Evolutionary conservation across 345 rosid species (phyloP).

Genomic region (Anastatica hierochuntica): DNA sequence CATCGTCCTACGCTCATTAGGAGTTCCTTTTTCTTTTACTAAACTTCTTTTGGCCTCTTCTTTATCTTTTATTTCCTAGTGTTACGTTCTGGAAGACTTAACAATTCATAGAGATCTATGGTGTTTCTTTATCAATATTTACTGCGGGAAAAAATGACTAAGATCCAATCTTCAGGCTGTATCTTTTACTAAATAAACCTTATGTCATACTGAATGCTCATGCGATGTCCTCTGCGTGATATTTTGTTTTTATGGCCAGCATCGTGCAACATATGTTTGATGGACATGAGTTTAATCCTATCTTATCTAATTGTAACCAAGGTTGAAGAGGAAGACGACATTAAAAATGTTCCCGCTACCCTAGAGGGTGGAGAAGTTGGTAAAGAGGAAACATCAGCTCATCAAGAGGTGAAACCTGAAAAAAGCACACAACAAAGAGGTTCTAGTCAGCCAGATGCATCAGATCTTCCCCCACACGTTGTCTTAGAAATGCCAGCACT

Average conservation of each 20-base stretch:
- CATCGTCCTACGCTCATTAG: background rate
- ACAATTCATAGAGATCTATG: background rate
- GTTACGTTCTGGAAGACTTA: constrained; percentile 2
- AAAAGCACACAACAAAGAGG: constrained; percentile 31
- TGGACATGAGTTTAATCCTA: constrained; percentile 4
- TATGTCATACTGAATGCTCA: constrained; percentile 7
- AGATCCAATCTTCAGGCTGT: background rate
- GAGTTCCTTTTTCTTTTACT: background rate
- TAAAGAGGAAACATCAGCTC: constrained; percentile 38
- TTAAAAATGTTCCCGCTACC: constrained; percentile 47
- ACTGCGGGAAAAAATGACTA: background rate
- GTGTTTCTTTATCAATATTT: background rate
- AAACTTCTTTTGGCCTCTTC: constrained; percentile 9
- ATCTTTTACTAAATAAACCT: background rate
- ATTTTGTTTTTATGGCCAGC: background rate
- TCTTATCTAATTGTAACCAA: constrained; percentile 31
- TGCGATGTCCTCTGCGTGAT: constrained; percentile 4
- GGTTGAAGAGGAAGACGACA: constrained; percentile 90
- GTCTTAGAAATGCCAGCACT: constrained; percentile 93
- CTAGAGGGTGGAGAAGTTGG: constrained; percentile 36
- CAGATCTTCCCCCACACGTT: constrained; percentile 75
- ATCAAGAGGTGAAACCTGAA: constrained; percentile 29
- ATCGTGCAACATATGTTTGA: constrained; percentile 2
- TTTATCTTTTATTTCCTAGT: constrained; percentile 12
- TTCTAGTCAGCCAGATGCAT: constrained; percentile 31